These are phyloP conservation scores for Tylopilus sp. DNA, from an alignment of 768 basidiomycete genomes.

Conservation along the genomic window DNA sequence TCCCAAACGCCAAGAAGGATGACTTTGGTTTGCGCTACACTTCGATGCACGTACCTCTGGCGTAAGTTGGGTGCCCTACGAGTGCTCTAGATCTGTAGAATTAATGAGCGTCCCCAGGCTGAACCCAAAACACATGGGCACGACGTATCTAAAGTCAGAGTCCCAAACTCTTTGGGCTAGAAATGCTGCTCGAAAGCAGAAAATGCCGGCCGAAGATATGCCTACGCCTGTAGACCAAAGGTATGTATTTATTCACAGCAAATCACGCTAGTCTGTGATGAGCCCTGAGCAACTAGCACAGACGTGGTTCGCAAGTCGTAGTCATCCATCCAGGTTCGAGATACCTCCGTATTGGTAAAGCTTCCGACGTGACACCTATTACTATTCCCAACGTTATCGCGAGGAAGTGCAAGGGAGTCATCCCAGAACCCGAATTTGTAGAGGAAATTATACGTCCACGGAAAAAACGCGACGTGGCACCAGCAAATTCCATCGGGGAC, in stretches of 20 bases:
- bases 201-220: conserved; percentile 41
- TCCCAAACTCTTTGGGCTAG: conserved; percentile 70
- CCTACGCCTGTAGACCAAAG: conserved; percentile 43
- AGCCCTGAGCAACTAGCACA: conserved; percentile 35
- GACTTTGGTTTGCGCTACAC: conserved; percentile 83
- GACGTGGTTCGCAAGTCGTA: conserved; percentile 75
- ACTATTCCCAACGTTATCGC: conserved; percentile 71
- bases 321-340: conserved; percentile 81
- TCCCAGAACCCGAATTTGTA: conserved; percentile 42
- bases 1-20: conserved; percentile 77
- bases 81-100: neutral
- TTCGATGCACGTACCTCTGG: conserved; percentile 73
- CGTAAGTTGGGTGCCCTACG: conserved; percentile 42
- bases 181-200: conserved; percentile 55
- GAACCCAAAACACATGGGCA: conserved; percentile 77
- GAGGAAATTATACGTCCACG: conserved; percentile 57
- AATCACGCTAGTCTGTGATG: conserved; percentile 12
- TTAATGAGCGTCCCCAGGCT: conserved; percentile 41
- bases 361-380: conserved; percentile 72
- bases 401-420: conserved; percentile 49
- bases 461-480: conserved; percentile 27
- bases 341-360: conserved; percentile 68
- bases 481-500: conserved; percentile 37
- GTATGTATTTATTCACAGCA: conserved; percentile 27
- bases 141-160: conserved; percentile 76